A percentile compares a stretch with the other conserved stretches of the same genome.
Evolutionary conservation across 495 filamentous ascomycete genomes (phyloP).

Genomic region (Physcia stellaris): DNA sequence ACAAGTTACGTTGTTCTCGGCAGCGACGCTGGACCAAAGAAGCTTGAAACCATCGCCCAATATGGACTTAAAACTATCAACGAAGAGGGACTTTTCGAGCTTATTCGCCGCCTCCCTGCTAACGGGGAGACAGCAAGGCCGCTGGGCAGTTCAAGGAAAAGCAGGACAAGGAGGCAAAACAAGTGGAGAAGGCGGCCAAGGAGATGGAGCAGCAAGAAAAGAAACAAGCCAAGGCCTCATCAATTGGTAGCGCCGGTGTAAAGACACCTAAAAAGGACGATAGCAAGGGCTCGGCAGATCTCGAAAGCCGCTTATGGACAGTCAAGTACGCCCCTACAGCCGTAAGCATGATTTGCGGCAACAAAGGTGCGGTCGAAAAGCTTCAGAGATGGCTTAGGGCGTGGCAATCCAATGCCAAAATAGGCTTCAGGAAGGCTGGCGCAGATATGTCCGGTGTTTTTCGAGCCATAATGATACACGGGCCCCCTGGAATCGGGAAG

Average conservation of each 20-base stretch:
- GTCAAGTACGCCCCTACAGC: conserved; percentile 84
- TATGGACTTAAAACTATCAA: conserved; percentile 77
- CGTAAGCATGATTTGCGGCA: conserved; percentile 83
- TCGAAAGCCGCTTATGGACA: conserved; percentile 74
- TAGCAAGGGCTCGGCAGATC: conserved; percentile 20
- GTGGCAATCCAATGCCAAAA: conserved; percentile 63
- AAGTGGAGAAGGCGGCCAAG: conserved; percentile 58
- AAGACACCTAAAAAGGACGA: conserved; percentile 16
- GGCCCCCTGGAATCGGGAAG: conserved; percentile 94
- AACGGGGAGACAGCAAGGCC: conserved; percentile 81
- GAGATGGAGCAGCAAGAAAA: conserved; percentile 61
- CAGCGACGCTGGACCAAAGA: conserved; percentile 81
- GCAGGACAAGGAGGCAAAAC: conserved; percentile 65
- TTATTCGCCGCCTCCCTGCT: conserved; percentile 72
- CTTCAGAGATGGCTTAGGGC: conserved; percentile 73
- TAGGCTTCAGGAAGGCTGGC: conserved; percentile 62
- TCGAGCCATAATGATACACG: conserved; percentile 82
- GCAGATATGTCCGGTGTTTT: conserved; percentile 66
- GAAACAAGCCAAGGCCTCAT: conserved; percentile 37
- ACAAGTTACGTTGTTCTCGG: conserved; percentile 91
- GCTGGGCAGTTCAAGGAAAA: conserved; percentile 73
- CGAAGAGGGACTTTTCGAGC: conserved; percentile 78
- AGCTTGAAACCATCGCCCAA: conserved; percentile 73
- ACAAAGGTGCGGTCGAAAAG: conserved; percentile 81
- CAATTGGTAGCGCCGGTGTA: conserved; percentile 23